Evolutionary conservation across 2,329 filamentous ascomycete species (phyloP).

Genomic region (Monilinia vaccinii-corymbosi): DNA sequence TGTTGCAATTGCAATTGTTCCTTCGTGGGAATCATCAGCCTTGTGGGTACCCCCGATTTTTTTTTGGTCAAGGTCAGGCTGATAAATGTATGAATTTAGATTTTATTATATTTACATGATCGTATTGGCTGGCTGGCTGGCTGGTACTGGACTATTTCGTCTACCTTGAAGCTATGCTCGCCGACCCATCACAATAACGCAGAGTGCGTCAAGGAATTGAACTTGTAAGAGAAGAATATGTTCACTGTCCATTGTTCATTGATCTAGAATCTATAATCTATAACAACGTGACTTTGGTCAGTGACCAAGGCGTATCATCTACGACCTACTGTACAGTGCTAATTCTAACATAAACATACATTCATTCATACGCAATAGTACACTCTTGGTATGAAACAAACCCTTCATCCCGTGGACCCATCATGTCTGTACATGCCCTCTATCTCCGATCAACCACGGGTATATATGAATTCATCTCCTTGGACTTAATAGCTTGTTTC

Average conservation of each 20-base stretch:
- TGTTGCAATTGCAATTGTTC: no score
- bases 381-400: not conserved
- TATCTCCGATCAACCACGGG: constrained; percentile 13
- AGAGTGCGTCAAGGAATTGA: no score
- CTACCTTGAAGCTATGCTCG: not conserved
- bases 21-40: not conserved
- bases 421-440: not conserved
- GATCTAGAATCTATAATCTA: not conserved
- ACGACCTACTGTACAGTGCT: constrained; percentile 7
- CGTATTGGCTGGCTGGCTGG: not conserved
- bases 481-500: constrained; percentile 38
- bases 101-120: no score
- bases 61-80: not conserved
- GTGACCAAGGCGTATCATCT: constrained; percentile 5
- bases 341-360: constrained; percentile 9
- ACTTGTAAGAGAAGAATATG: not conserved
- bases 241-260: not conserved
- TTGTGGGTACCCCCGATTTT: not conserved
- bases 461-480: constrained; percentile 24
- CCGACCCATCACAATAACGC: not conserved
- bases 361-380: not conserved
- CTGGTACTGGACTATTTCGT: not conserved
- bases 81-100: no score
- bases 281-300: not conserved
- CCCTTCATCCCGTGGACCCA: not conserved